These are phyloP conservation scores for Mycothermus thermophilus DNA, from an alignment of 495 filamentous ascomycete genomes.

Conservation along the genomic window DNA sequence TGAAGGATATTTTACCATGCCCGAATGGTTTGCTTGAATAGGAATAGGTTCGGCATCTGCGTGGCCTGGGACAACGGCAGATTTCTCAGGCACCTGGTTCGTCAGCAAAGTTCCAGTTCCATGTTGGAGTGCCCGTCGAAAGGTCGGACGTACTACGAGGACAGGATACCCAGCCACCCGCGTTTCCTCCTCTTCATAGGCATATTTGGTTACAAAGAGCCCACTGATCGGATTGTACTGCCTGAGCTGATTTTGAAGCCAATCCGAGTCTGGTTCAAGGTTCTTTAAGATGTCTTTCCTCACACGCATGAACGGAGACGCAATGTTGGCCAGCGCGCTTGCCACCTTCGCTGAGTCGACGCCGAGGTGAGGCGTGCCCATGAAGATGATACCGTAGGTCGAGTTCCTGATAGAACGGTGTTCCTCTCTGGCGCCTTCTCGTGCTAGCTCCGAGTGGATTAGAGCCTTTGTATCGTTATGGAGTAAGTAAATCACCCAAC, in stretches of 20 bases:
- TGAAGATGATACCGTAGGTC: constrained; percentile 2
- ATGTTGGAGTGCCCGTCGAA: background rate
- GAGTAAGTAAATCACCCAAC: background rate
- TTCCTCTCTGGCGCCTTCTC: background rate
- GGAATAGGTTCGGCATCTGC: background rate
- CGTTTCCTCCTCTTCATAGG: constrained; percentile 1
- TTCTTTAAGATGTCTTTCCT: background rate
- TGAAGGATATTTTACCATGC: background rate
- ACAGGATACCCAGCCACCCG: too few species aligned
- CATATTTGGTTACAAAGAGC: constrained; percentile 1
- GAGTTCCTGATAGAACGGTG: constrained; percentile 2
- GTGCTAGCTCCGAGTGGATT: constrained; percentile 4
- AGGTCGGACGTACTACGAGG: background rate
- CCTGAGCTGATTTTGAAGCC: background rate
- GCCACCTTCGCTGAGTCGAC: background rate
- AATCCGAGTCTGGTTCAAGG: constrained; percentile 3
- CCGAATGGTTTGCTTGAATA: background rate
- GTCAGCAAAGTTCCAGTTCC: background rate
- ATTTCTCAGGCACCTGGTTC: background rate
- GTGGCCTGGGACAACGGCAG: background rate
- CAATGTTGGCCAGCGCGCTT: background rate
- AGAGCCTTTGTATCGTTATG: constrained; percentile 4
- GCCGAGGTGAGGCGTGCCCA: constrained; percentile 4
- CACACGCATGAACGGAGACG: background rate
- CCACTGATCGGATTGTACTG: background rate